A percentile compares a stretch with the other conserved stretches of the same genome.
These are phyloP conservation scores for Trichoderma afroharzianum DNA, from an alignment of 2,329 filamentous ascomycete species.

Conservation along the genomic window DNA sequence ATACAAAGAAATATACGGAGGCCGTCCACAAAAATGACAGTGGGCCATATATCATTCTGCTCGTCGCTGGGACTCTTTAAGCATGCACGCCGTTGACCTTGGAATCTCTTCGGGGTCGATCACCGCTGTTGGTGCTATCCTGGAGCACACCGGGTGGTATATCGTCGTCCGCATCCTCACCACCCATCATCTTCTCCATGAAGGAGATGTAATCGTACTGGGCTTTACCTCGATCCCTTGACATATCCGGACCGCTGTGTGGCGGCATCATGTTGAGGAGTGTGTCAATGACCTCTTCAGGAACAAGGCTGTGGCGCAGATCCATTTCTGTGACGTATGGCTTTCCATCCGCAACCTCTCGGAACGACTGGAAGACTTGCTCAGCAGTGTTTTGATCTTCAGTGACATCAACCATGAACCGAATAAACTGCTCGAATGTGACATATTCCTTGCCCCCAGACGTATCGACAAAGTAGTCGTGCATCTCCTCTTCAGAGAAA, in stretches of 20 bases:
- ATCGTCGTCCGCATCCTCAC: constrained; percentile 30
- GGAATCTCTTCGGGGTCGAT: constrained; percentile 32
- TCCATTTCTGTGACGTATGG: constrained; percentile 98
- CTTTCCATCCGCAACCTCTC: constrained; percentile 96
- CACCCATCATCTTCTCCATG: constrained; percentile 79
- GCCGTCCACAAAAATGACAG: neutral
- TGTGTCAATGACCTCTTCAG: constrained; percentile 95
- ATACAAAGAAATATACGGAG: constrained; percentile 17
- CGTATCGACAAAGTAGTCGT: constrained; percentile 88
- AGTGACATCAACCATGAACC: constrained; percentile 98
- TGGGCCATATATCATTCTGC: neutral
- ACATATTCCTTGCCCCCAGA: constrained; percentile 75
- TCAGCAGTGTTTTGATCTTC: constrained; percentile 99
- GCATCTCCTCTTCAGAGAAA: constrained; percentile 98
- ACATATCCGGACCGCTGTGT: constrained; percentile 80
- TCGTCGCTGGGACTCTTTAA: neutral
- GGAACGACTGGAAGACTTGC: constrained; percentile 97
- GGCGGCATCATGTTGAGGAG: constrained; percentile 80
- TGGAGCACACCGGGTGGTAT: constrained; percentile 31
- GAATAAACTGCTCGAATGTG: constrained; percentile 97
- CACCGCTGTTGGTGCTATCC: constrained; percentile 34
- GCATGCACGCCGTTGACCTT: constrained; percentile 34
- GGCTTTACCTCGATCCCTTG: constrained; percentile 75
- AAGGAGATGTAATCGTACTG: constrained; percentile 97
- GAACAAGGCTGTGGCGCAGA: constrained; percentile 87